Conservation (phyloP, 495 filamentous ascomycete genomes). For the Aspergillus nanangensis region DNA sequence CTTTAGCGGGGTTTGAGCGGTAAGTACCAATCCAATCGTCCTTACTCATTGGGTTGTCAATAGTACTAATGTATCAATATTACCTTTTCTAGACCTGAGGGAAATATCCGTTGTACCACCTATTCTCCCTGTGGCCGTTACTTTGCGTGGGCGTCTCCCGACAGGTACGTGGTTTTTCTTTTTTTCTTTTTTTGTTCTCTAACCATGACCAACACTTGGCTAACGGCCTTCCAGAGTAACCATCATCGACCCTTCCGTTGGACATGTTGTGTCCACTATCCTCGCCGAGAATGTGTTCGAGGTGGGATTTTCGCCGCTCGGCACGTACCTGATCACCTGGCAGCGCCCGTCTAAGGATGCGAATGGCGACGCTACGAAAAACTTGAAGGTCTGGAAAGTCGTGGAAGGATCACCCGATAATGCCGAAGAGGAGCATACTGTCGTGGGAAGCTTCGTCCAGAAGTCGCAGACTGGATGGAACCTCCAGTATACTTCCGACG, state of each 20-base stretch:
- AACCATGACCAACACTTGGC: not conserved
- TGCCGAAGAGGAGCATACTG: conserved; percentile 54
- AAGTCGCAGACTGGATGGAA: conserved; percentile 96
- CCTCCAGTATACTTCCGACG: conserved; percentile 91
- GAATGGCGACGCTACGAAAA: conserved; percentile 87
- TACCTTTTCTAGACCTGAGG: conserved; percentile 63
- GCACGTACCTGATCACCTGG: conserved; percentile 94
- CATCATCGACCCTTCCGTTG: conserved; percentile 76
- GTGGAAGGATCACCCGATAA: conserved; percentile 31
- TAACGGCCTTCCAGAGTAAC: conserved; percentile 57
- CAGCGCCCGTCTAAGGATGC: conserved; percentile 90
- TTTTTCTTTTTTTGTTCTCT: not conserved
- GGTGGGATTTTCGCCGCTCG: conserved; percentile 86
- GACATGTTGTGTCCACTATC: conserved; percentile 70
- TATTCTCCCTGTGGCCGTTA: conserved; percentile 95
- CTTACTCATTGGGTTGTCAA: not conserved
- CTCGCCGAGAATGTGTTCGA: conserved; percentile 82
- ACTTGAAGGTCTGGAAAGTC: conserved; percentile 92
- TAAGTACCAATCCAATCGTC: conserved; percentile 22
- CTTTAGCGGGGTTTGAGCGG: conserved; percentile 75
- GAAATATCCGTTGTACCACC: conserved; percentile 86
- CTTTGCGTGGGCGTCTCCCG: conserved; percentile 89
- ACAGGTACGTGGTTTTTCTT: conserved; percentile 50
- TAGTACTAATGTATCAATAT: not conserved
- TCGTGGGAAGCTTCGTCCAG: conserved; percentile 89